Base-by-base conservation (phyloP, 2,329 filamentous ascomycete genomes). In the Tolypocladium paradoxum region DNA sequence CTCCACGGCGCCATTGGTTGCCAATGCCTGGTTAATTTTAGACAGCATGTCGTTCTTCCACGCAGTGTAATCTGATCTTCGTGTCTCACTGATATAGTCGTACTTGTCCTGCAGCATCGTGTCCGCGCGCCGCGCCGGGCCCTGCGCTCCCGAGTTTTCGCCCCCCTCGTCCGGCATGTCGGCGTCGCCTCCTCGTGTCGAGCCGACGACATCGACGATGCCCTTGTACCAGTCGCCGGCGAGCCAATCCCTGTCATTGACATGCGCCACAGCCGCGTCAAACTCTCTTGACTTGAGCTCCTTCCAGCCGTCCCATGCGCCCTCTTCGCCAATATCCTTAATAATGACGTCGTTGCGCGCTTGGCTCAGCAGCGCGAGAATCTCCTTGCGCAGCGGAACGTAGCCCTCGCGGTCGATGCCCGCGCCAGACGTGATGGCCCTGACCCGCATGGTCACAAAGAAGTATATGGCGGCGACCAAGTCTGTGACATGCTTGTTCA, bases 51-150 rank as follows among this genome's bases (percentile, higher is more conserved):
- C 69, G 5, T 75, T 73, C 66, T 84, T 84, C 88, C 88, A 93
- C 20, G 65, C 66, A 46, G 65, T 71, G 63, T 83, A 90, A 12
- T 85, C 81, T 40, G 72, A 73, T 60, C 76, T 75, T 58, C 81
- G 82, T 56, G 76, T 72, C 49, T 84, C 81, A 57, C 83, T 84
- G 60, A 91, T 67, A 61, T 84, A 88, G 61, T 90, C 85, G 61
- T 87, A 84, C 48, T 79, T 77, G 57, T 85, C 83, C 66, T 90
- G 86, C 60, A 91, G 81, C 87, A 90, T 90, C 2, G 83, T 87
- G 57, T 83, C 80, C 9, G 76, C 71, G 53, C 76, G 66, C 67
- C 82, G 69, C 31, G 75, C 64, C 53, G 75, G 71, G 37, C 70
- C 63, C 54, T 67, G 72, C 56, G 62, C 58, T 24, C 56, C 57